These are phyloP conservation scores for Fraxinus sp. DNA, from an alignment of 305 asterid genomes.

Conservation along the genomic window DNA sequence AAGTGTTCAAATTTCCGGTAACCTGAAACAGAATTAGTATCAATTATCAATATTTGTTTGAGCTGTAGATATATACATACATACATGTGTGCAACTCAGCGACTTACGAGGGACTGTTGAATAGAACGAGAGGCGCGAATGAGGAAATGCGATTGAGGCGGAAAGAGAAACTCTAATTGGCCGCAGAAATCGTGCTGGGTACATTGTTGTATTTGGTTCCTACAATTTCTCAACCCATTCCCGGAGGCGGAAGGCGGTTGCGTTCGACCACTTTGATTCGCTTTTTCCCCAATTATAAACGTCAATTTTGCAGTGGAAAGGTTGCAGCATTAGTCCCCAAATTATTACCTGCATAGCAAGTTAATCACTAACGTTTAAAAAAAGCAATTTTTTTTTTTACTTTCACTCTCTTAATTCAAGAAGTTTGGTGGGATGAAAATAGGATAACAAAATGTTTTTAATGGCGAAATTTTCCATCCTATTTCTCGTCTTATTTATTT, in stretches of 20 bases:
- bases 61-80: background rate
- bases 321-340: background rate
- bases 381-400: background rate
- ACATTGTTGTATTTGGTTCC: constrained; percentile 14
- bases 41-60: background rate
- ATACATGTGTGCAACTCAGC: background rate
- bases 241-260: background rate
- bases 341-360: background rate
- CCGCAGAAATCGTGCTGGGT: constrained; percentile 28
- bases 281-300: background rate
- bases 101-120: constrained; percentile 23
- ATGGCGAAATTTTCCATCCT: background rate
- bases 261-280: background rate
- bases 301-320: background rate
- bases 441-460: background rate
- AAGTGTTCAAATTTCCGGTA: constrained; percentile 7
- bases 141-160: constrained; percentile 16
- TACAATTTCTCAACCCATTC: background rate
- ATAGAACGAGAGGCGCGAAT: background rate
- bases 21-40: constrained; percentile 20
- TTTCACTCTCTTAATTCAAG: background rate
- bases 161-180: constrained; percentile 19
- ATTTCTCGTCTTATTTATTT: background rate
- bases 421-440: no score
- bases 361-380: background rate